A percentile compares a stretch with the other conserved stretches of the same genome.
These are phyloP conservation scores for Hypoxylon perforatum DNA, from an alignment of 495 filamentous ascomycete species.

Conservation along the genomic window DNA sequence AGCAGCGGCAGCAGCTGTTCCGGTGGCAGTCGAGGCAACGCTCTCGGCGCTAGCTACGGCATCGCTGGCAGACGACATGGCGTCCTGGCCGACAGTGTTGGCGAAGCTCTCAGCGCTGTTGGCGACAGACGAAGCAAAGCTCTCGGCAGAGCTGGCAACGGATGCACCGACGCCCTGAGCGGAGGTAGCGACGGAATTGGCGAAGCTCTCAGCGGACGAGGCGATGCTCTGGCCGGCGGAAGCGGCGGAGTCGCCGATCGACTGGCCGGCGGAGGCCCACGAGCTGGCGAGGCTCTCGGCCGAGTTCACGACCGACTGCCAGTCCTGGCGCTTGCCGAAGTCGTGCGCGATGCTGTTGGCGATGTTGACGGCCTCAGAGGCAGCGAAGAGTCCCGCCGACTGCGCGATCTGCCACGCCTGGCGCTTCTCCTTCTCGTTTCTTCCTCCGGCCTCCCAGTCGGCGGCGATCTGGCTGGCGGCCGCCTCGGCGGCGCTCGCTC, in stretches of 20 bases:
- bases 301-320: constrained; percentile 31
- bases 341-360: constrained; percentile 16
- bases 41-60: constrained; percentile 33
- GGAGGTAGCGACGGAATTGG: constrained; percentile 13
- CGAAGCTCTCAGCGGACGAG: constrained; percentile 29
- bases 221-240: constrained; percentile 23
- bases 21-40: constrained; percentile 38
- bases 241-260: constrained; percentile 21
- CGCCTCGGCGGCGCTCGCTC: constrained; percentile 13
- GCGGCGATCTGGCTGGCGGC: background rate
- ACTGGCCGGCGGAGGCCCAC: constrained; percentile 24
- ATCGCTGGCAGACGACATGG: constrained; percentile 24
- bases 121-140: constrained; percentile 14
- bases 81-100: constrained; percentile 14
- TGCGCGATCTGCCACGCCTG: constrained; percentile 1
- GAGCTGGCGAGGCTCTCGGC: constrained; percentile 36
- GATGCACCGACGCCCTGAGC: constrained; percentile 24
- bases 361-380: constrained; percentile 4
- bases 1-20: constrained; percentile 19
- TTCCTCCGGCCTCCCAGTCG: background rate
- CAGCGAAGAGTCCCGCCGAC: background rate
- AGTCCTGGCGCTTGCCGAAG: constrained; percentile 31
- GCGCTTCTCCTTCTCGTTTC: background rate
- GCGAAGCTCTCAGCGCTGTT: constrained; percentile 21
- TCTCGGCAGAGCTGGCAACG: constrained; percentile 11